A percentile compares a stretch with the other conserved stretches of the same genome.
phyloP scores from a whole-genome alignment of 2,329 filamentous ascomycete species.

The Xylaria sp. region DNA sequence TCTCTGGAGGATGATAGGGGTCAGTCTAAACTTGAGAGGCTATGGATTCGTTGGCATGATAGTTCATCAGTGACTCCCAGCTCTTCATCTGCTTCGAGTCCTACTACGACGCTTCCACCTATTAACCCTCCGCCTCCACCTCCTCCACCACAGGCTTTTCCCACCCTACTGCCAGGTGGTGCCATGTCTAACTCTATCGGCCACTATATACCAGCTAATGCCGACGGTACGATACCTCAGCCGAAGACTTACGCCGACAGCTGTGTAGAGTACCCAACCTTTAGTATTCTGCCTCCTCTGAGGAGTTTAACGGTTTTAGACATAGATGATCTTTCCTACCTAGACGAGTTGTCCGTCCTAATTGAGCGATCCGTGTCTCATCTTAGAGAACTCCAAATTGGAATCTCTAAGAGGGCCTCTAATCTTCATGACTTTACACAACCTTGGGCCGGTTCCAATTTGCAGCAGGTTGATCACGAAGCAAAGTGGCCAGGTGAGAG shows the following conservation, averaged over 20 bases:
- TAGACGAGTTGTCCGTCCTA: constrained; percentile 83
- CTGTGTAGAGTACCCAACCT: constrained; percentile 79
- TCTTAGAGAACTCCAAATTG: constrained; percentile 77
- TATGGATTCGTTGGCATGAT: constrained; percentile 88
- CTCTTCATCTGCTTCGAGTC: constrained; percentile 48
- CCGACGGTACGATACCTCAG: constrained; percentile 47
- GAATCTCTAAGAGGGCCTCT: constrained; percentile 67
- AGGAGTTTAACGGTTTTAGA: constrained; percentile 81
- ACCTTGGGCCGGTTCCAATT: constrained; percentile 69
- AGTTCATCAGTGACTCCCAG: constrained; percentile 63
- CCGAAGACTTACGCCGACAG: constrained; percentile 62
- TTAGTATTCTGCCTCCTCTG: constrained; percentile 79
- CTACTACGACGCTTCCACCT: constrained; percentile 31
- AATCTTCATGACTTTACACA: constrained; percentile 63
- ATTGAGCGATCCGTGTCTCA: constrained; percentile 74
- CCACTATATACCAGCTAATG: constrained; percentile 44
- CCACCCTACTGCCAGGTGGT: constrained; percentile 32
- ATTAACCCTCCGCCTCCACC: constrained; percentile 43
- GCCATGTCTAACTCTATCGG: constrained; percentile 34
- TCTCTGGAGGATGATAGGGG: constrained; percentile 73
- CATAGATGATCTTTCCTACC: constrained; percentile 82
- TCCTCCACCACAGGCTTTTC: constrained; percentile 41
- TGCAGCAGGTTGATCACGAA: constrained; percentile 71
- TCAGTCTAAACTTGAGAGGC: constrained; percentile 72
- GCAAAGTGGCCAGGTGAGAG: constrained; percentile 66